Percentiles rank a stretch among this genome's conserved stretches.
These are phyloP conservation scores for Porcisia deanei DNA, from an alignment of 208 protist genomes.

Conservation along the genomic window DNA sequence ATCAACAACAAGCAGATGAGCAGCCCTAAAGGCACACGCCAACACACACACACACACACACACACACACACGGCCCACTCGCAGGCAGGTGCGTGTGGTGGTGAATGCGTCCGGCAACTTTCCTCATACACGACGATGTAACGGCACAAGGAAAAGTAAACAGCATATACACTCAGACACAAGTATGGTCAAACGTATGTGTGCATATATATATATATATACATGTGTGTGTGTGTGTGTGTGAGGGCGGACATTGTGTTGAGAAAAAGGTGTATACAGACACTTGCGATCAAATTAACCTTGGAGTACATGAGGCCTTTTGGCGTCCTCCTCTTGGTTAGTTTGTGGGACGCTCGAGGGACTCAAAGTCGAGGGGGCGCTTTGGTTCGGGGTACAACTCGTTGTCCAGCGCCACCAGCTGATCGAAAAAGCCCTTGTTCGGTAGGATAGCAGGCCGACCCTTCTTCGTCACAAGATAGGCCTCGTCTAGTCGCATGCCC, in stretches of 20 bases:
- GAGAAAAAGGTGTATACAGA: background rate
- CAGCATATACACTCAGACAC: background rate
- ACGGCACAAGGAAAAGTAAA: background rate
- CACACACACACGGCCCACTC: background rate
- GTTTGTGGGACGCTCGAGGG: conserved; percentile 41
- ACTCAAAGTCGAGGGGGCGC: conserved; percentile 54
- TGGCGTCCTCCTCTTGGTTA: background rate
- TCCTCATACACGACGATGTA: background rate
- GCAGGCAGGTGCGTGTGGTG: no score
- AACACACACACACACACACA: background rate
- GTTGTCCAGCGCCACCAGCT: conserved; percentile 69
- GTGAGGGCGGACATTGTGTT: background rate
- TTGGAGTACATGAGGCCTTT: background rate
- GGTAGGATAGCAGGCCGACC: conserved; percentile 81
- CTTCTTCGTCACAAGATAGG: conserved; percentile 71
- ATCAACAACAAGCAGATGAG: background rate
- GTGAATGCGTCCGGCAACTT: no score
- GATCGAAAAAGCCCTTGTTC: conserved; percentile 84
- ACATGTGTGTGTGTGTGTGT: background rate
- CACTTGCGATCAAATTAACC: no score
- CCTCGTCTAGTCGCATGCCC: conserved; percentile 88
- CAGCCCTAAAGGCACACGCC: background rate
- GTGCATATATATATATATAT: background rate
- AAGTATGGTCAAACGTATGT: background rate
- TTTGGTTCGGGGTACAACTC: conserved; percentile 54